phyloP scores from a whole-genome alignment of 176 grass and related monocot genomes.

The Miscanthus lutarioriparius region DNA sequence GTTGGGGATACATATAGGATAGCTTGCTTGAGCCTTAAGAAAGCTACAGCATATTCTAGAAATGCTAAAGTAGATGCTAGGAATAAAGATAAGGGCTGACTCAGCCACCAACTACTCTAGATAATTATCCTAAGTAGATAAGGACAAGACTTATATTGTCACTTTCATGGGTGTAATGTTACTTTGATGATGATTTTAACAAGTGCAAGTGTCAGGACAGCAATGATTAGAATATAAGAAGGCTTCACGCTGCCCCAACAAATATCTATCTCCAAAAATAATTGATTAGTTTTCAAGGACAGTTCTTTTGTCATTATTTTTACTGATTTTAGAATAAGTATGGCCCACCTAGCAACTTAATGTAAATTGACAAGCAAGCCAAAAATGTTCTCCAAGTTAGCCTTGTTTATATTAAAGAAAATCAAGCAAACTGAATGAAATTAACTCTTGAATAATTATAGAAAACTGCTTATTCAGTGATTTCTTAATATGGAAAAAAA shows the following conservation, averaged over 20 bases:
- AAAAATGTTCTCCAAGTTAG: not conserved
- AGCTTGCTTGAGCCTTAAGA: too few species aligned
- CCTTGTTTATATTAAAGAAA: not conserved
- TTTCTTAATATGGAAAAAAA: slow-evolving; percentile 1
- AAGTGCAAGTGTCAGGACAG: not conserved
- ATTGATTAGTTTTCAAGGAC: not conserved
- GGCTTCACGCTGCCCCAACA: not conserved
- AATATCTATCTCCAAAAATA: not conserved
- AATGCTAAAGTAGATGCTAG: too few species aligned
- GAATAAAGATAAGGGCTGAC: too few species aligned
- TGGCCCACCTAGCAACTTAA: not conserved
- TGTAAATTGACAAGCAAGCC: not conserved
- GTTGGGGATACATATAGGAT: too few species aligned
- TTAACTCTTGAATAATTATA: not conserved
- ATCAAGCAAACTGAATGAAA: not conserved
- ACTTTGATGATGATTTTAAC: not conserved
- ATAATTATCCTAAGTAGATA: too few species aligned
- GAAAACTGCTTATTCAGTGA: not conserved
- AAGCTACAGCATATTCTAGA: too few species aligned
- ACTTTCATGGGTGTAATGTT: not conserved
- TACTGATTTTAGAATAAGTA: not conserved
- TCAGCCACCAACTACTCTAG: too few species aligned
- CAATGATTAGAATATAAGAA: slow-evolving; percentile 1
- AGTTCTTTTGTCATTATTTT: not conserved
- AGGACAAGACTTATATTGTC: too few species aligned